Percentiles rank a stretch among this genome's conserved stretches.
Evolutionary conservation across 345 rosid species (phyloP).

Genomic region (Anacardium occidentale): DNA sequence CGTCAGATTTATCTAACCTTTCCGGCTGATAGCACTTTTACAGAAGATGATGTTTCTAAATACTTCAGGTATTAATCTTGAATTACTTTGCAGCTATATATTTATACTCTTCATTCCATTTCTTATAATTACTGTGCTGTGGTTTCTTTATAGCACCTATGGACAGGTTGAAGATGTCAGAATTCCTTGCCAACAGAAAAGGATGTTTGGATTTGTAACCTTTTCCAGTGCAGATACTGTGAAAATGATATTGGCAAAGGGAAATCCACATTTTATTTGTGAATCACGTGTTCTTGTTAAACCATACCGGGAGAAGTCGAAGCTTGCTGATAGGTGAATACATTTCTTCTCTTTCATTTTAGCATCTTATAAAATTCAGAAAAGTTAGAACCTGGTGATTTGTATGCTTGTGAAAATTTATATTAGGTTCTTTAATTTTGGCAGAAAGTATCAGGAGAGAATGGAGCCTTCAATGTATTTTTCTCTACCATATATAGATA

Average conservation of each 20-base stretch:
- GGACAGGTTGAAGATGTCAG: slow-evolving; percentile 73
- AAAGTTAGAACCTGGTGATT: background rate
- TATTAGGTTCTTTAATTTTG: background rate
- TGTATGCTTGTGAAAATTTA: background rate
- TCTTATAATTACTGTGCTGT: slow-evolving; percentile 5
- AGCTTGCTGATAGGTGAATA: slow-evolving; percentile 55
- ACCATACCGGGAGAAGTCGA: slow-evolving; percentile 68
- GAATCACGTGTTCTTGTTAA: slow-evolving; percentile 72
- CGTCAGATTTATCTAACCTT: slow-evolving; percentile 66
- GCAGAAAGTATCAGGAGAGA: slow-evolving; percentile 54
- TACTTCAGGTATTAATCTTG: slow-evolving; percentile 44
- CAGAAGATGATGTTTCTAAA: slow-evolving; percentile 64
- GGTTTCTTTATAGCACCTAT: slow-evolving; percentile 37
- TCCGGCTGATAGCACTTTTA: slow-evolving; percentile 62
- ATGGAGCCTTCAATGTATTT: slow-evolving; percentile 35
- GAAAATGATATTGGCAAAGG: slow-evolving; percentile 52
- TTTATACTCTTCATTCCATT: background rate
- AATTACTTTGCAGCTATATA: background rate
- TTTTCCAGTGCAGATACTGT: slow-evolving; percentile 57
- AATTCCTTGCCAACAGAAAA: slow-evolving; percentile 64
- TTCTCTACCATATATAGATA: slow-evolving; percentile 35
- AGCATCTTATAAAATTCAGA: background rate
- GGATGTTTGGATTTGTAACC: slow-evolving; percentile 76
- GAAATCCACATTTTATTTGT: slow-evolving; percentile 72
- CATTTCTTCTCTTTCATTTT: background rate